Base-by-base conservation (phyloP, 2,329 filamentous ascomycete species). In the Trichoderma arundinaceum region DNA sequence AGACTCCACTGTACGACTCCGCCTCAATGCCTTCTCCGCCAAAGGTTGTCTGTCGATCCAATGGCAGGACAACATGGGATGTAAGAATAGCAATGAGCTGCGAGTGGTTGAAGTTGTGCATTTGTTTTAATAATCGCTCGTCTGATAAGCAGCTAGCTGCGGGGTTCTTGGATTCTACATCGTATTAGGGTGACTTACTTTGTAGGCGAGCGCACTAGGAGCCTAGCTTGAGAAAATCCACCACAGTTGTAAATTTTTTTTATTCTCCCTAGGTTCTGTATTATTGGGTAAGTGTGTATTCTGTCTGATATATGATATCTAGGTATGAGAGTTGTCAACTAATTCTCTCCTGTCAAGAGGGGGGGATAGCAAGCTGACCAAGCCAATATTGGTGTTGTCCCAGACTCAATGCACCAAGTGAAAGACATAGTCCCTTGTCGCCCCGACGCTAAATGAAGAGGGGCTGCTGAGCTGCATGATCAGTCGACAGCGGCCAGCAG, bases 51-150 rank as follows among this genome's bases (percentile, higher is more conserved):
- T 41, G 7, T 52, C n/a, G 9, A n/a, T 52, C 48, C 59, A 62
- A 62, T 53, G 22, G 22, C 4, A 19, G 19, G 38, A 33, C 7
- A 33, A 12, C 17, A 32, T 19, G 15, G 8, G 13, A 52, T 41
- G 28, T 19, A 53, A 35, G 9, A 61, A 52, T 51, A 61, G 19
- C 12, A 33, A 61, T 7, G 17, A n/a, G 9, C 22, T 12, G 41
- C 15, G 9, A 44, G 15, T 46, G 28, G 39, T 17, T n/a, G 28
- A 19, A n/a, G 22, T n/a, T 38, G 48, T 53, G 35, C 7, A 9
- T 35, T 52, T 22, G 22, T 48, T 48, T 62, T 53, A 62, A 52
- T 44, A 53, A 62, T 62, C 59, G 12, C 43, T 59, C 56, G 54
- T 58, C 32, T 58, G 41, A 46, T 43, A 44, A 33, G 28, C 28